Evolutionary conservation across 23 red algal species (phyloP), one percentile per base, ranked within the genome.

Genomic region (Cyanidium caldarium): DNA sequence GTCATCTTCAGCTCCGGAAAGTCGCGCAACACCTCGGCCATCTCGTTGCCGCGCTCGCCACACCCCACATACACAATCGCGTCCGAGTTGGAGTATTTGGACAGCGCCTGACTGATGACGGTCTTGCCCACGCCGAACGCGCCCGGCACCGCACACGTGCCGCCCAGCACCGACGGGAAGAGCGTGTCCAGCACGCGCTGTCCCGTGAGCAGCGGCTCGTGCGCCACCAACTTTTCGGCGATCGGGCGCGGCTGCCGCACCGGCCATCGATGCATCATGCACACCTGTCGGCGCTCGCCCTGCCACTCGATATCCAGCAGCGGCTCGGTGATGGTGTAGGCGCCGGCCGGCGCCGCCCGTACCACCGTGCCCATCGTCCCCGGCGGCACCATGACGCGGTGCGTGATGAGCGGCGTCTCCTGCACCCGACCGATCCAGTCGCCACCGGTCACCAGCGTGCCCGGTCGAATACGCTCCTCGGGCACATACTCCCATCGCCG

Each of bases 61-160:
- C 92, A 83, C n/a, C 92, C 92, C 16, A 98, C 92, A 69, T 98
- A 98, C 19, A 98, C 83, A 72, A 98, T 98, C 35, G 75, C 86
- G 58, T 98, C 92, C 0, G 92, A 98, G 73, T 98, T 98, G 29
- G 84, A 89, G 56, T 72, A 98, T 75, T 98, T 98, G 41, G 80
- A 86, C 72, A 98, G 44, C 17, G 92, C 84, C 45, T 98, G 92
- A 46, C 83, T 87, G 58, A 98, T 98, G 34, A 98, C 92, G 35
- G 92, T 98, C 39, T 98, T 98, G 40, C 92, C 92, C 33, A 84
- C 87, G 37, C 92, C 92, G 57, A 98, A 98, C 21, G 92, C 92
- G 10, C 92, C 92, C 26, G 92, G 92, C 34, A 98, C 87, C 34
- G 92, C 92, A 61, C 92, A 98, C 13, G 92, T 98, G 30, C 92